Evolutionary conservation across 352 stramenopile genomes (phyloP).

Genomic region (Globisporangium orthogonon): DNA sequence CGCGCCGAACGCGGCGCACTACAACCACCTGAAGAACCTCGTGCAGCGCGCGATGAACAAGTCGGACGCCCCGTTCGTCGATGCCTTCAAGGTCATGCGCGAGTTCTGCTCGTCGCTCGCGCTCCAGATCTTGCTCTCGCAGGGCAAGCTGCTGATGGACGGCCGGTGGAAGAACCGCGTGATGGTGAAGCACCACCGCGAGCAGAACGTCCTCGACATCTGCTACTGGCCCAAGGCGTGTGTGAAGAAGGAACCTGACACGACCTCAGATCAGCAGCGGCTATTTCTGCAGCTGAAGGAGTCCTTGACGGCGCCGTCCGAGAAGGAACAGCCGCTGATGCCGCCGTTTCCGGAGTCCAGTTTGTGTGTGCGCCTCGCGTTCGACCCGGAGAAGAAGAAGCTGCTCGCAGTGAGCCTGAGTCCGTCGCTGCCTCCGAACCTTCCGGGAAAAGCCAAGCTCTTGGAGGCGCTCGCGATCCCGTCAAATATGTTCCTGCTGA

Average conservation of each 20-base stretch:
- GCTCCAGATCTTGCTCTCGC: conserved; percentile 67
- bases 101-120: conserved; percentile 79
- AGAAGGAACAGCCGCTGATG: conserved; percentile 14
- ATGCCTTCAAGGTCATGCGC: conserved; percentile 76
- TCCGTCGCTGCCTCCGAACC: conserved; percentile 57
- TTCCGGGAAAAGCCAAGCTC: conserved; percentile 43
- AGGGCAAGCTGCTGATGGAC: conserved; percentile 74
- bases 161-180: conserved; percentile 76
- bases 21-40: conserved; percentile 81
- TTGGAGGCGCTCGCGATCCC: conserved; percentile 58
- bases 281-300: conserved; percentile 52
- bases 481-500: conserved; percentile 75
- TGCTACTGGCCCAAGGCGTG: conserved; percentile 81
- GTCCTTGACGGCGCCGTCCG: conserved; percentile 14
- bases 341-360: conserved; percentile 59
- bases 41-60: conserved; percentile 85
- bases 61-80: conserved; percentile 68
- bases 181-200: conserved; percentile 70
- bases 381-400: conserved; percentile 53
- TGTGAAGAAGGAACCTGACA: conserved; percentile 41
- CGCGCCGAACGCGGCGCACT: conserved; percentile 60
- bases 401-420: conserved; percentile 56
- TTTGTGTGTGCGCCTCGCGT: conserved; percentile 59
- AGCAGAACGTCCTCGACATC: conserved; percentile 73
- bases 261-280: conserved; percentile 52